These are phyloP conservation scores for Brassica balearica DNA, from an alignment of 441 rosid genomes.

Conservation along the genomic window DNA sequence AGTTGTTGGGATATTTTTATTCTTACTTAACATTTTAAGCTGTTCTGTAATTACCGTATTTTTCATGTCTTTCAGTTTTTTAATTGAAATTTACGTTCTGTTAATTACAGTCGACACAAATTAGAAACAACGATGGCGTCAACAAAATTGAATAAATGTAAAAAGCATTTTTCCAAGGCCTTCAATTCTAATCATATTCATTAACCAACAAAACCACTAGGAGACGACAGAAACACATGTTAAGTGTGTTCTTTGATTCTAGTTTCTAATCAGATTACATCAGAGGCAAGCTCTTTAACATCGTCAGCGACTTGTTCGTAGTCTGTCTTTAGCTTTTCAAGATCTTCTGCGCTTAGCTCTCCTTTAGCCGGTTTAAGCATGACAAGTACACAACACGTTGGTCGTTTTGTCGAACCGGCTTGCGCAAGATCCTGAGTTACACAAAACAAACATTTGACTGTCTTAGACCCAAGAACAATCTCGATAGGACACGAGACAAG, in stretches of 20 bases:
- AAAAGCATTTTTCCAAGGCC: no score
- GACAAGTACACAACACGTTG: constrained; percentile 81
- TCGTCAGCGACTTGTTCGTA: constrained; percentile 63
- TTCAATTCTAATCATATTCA: no score
- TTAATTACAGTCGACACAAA: no score
- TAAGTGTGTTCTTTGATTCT: not conserved
- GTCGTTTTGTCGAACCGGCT: constrained; percentile 83
- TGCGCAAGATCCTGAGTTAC: constrained; percentile 69
- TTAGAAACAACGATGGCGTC: no score
- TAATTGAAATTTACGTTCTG: no score
- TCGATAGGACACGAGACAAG: not conserved
- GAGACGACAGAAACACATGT: constrained; percentile 20
- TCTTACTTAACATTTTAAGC: no score
- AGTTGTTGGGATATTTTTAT: not conserved
- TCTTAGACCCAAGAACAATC: constrained; percentile 43
- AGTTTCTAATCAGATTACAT: constrained; percentile 52
- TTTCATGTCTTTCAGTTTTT: no score
- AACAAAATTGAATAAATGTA: no score
- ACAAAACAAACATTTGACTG: constrained; percentile 5
- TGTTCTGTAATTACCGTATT: no score
- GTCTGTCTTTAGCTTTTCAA: constrained; percentile 65
- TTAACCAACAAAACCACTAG: no score
- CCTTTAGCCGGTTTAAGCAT: constrained; percentile 76
- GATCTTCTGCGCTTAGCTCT: constrained; percentile 64
- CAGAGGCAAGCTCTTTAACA: constrained; percentile 60